These are phyloP conservation scores for Cyclocybe aegerita DNA, from an alignment of 768 basidiomycete species.

Conservation along the genomic window DNA sequence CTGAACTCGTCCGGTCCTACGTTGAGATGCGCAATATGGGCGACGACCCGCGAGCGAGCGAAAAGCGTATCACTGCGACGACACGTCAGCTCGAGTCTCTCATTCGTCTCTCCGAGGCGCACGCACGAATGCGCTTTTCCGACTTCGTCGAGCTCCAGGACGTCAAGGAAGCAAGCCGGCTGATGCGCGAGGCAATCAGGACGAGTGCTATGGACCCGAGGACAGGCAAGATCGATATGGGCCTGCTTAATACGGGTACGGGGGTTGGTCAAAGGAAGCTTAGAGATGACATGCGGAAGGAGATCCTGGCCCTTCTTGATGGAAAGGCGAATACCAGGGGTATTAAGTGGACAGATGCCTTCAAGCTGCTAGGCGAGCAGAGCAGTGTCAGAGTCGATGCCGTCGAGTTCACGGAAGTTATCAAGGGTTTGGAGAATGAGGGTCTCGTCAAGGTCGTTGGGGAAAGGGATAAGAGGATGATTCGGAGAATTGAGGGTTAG, in stretches of 20 bases:
- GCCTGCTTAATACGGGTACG: conserved; percentile 91
- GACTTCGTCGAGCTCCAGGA: conserved; percentile 83
- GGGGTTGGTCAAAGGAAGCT: conserved; percentile 83
- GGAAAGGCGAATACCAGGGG: conserved; percentile 50
- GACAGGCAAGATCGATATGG: conserved; percentile 97
- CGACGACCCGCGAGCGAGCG: conserved; percentile 80
- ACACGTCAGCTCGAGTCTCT: conserved; percentile 96
- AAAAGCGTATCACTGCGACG: conserved; percentile 96
- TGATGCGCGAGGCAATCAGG: conserved; percentile 96
- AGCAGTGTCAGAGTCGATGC: conserved; percentile 79
- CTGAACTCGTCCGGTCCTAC: conserved; percentile 85
- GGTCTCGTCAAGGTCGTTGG: conserved; percentile 85
- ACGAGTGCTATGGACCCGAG: conserved; percentile 94
- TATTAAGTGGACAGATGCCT: conserved; percentile 80
- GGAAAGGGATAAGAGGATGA: conserved; percentile 81
- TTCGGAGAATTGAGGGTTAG: conserved; percentile 58
- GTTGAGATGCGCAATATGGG: conserved; percentile 94
- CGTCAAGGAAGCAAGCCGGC: conserved; percentile 87
- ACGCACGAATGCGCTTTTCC: conserved; percentile 94
- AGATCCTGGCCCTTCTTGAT: conserved; percentile 68
- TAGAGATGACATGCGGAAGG: conserved; percentile 87
- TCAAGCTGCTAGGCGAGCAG: conserved; percentile 78
- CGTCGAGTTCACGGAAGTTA: conserved; percentile 79
- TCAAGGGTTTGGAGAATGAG: conserved; percentile 80
- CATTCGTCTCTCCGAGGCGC: conserved; percentile 94